Conservation (phyloP, 2,329 filamentous ascomycete species). For the Trichoderma arundinaceum region DNA sequence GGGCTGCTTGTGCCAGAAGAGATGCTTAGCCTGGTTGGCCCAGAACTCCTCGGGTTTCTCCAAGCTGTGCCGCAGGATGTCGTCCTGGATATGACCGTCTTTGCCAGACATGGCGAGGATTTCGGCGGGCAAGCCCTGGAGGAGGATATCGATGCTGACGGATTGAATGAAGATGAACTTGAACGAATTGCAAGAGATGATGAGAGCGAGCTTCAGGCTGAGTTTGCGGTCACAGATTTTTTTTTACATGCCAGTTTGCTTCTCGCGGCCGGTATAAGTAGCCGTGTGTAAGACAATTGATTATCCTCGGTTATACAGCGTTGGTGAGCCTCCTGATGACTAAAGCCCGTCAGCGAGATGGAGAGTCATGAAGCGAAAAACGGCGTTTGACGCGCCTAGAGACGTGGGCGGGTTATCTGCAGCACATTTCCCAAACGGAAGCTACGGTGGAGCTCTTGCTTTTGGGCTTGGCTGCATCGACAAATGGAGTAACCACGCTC, state of each 20-base stretch:
- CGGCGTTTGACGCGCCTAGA: background rate
- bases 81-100: constrained; percentile 52
- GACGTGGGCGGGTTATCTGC: constrained; percentile 1
- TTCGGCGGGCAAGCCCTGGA: background rate
- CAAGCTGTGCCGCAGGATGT: constrained; percentile 63
- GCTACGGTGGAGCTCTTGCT: constrained; percentile 22
- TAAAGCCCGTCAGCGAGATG: background rate
- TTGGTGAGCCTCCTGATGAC: constrained; percentile 9
- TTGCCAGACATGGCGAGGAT: constrained; percentile 34
- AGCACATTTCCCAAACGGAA: constrained; percentile 5
- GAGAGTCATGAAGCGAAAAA: background rate
- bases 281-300: background rate
- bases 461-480: no score
- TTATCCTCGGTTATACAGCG: constrained; percentile 22
- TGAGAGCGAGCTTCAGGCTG: background rate
- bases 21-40: constrained; percentile 72
- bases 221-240: background rate
- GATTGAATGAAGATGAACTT: background rate
- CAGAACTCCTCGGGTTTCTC: constrained; percentile 75
- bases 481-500: no score
- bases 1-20: constrained; percentile 83
- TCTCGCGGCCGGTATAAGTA: constrained; percentile 1
- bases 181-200: background rate
- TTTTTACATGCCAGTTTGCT: background rate
- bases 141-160: background rate